phyloP scores from a whole-genome alignment of 371 early-diverging fungal genomes.

The Mortierella sp. region DNA sequence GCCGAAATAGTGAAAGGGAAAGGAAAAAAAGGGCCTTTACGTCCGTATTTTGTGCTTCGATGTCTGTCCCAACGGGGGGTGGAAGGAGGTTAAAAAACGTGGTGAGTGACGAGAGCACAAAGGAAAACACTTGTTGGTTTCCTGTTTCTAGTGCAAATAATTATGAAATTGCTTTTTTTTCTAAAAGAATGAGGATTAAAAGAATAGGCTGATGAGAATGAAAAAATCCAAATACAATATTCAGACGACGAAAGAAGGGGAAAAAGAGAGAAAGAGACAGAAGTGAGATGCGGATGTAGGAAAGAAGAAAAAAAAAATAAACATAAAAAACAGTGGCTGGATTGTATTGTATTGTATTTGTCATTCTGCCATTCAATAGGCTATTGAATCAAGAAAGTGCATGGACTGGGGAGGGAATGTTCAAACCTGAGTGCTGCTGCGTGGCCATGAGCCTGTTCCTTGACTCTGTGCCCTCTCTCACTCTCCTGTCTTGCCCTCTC shows the following conservation, averaged over 20 bases:
- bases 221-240: not conserved
- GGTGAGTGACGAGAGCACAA: constrained; percentile 7
- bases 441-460: no score
- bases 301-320: constrained; percentile 2
- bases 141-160: no score
- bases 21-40: not conserved
- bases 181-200: not conserved
- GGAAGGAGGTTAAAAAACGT: not conserved
- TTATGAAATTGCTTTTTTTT: not conserved
- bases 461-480: no score
- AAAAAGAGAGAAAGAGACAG: not conserved
- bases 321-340: constrained; percentile 3
- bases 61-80: not conserved
- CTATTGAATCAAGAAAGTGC: not conserved
- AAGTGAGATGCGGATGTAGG: not conserved
- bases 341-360: not conserved
- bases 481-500: no score
- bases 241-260: not conserved
- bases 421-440: no score
- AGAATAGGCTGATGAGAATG: not conserved
- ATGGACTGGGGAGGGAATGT: not conserved
- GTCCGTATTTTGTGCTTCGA: not conserved
- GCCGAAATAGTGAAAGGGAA: no score
- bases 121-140: no score
- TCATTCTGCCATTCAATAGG: not conserved